Evolutionary conservation across 192 early-diverging fungal genomes (phyloP), one percentile per base, ranked within the genome.

Genomic region (Jimgerdemannia flammicorona): DNA sequence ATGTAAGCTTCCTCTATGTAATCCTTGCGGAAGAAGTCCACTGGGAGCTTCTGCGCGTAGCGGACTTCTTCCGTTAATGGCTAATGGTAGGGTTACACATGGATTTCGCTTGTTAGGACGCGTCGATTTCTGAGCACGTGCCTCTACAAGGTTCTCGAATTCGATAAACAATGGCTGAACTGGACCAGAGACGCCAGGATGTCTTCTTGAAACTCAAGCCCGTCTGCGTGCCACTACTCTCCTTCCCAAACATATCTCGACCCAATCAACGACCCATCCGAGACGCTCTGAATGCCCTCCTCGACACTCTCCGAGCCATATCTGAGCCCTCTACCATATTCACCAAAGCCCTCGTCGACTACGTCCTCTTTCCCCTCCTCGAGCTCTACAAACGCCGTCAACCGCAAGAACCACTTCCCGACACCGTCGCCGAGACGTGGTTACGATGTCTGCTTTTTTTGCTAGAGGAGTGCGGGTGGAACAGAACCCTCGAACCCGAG

Each of bases 331-430:
- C 49, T 11, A 14, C 11, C 2, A 40, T 81, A 17, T 44, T 81
- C 49, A 64, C 71, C 40, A 40, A 41, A 29, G 42, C 63, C n/a
- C 66, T 81, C 9, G 54, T 78, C n/a, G 73, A 78, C 41, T 72
- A 79, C n/a, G 69, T 81, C 19, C 63, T 75, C 42, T 43, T 72
- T 71, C 74, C 77, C 40, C 73, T 81, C 18, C 49, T 69, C 14
- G 29, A 71, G 20, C 39, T 75, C 7, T 75, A 67, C 67, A 69
- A 72, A 59, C 44, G 14, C 4, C 19, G 64, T 9, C 40, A 41
- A 18, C 66, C 68, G 54, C 40, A 67, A 11, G 43, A 65, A 40
- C 70, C 59, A 14, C 20, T 44, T 10, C 67, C 43, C 59, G 77
- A 81, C 70, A 64, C 29, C n/a, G 69, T 78, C n/a, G 11, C 66